phyloP scores from a whole-genome alignment of 2,329 filamentous ascomycete species.

The Blastomyces parvus region DNA sequence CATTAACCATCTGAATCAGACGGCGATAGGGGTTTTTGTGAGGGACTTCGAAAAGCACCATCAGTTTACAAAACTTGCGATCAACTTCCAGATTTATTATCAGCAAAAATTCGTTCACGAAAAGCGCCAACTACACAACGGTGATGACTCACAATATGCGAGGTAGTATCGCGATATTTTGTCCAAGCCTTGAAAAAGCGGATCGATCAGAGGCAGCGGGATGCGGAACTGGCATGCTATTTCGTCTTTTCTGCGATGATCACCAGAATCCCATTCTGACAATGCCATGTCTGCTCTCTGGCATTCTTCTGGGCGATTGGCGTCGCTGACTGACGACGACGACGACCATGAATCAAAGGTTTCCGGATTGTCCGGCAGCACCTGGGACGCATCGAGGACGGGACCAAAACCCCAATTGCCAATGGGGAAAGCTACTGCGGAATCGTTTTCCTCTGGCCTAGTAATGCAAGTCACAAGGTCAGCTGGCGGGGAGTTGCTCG shows the following conservation, averaged over 20 bases:
- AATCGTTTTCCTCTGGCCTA: conserved; percentile 2
- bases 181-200: conserved; percentile 39
- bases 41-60: conserved; percentile 40
- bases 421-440: conserved; percentile 4
- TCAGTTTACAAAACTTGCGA: conserved; percentile 34
- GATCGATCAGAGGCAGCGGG: conserved; percentile 26
- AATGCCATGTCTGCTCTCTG: background rate
- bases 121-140: background rate
- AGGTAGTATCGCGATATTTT: conserved; percentile 39
- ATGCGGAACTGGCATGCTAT: no score
- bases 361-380: background rate
- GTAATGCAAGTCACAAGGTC: background rate
- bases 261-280: background rate
- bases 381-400: background rate
- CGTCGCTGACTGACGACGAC: background rate
- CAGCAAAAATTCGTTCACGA: background rate
- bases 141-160: conserved; percentile 31
- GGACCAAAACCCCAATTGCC: background rate
- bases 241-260: background rate
- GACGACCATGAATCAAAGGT: background rate
- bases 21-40: conserved; percentile 42
- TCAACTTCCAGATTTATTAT: conserved; percentile 22
- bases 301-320: background rate
- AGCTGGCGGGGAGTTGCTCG: background rate
- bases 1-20: conserved; percentile 38